Conservation (phyloP, 1,284 basidiomycete genomes). For the Tremellales sp. region DNA sequence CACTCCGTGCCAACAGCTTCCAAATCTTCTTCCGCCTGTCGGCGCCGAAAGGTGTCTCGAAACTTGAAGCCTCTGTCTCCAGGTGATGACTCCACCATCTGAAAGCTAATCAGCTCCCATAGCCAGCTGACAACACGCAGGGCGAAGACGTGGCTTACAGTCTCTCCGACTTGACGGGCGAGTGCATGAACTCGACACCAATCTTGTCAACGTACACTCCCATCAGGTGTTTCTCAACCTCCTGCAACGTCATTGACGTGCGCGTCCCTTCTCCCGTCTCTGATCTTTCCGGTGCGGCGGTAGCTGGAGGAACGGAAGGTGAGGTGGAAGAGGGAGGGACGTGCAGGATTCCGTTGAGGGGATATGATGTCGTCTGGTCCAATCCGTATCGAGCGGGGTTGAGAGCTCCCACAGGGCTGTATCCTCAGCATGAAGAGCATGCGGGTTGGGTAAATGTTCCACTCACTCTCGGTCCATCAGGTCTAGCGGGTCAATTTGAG, state of each 20-base stretch:
- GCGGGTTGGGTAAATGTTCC: background rate
- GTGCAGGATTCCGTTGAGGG: conserved; percentile 66
- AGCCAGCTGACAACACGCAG: background rate
- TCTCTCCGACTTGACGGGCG: conserved; percentile 35
- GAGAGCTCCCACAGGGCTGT: conserved; percentile 63
- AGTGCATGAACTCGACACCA: conserved; percentile 70
- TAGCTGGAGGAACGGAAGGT: conserved; percentile 36
- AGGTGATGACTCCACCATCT: conserved; percentile 77
- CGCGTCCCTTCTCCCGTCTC: conserved; percentile 57
- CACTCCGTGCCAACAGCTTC: conserved; percentile 64
- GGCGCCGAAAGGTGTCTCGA: conserved; percentile 37
- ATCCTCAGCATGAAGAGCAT: background rate
- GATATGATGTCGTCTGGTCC: conserved; percentile 56
- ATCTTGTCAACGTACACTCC: conserved; percentile 73
- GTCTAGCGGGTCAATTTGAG: conserved; percentile 75
- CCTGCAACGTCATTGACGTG: conserved; percentile 54
- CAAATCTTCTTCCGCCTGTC: conserved; percentile 59
- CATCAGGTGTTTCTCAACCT: conserved; percentile 67
- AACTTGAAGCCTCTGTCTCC: conserved; percentile 57
- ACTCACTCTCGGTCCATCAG: conserved; percentile 72
- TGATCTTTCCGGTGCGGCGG: conserved; percentile 46
- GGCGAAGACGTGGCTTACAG: conserved; percentile 16
- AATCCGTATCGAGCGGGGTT: conserved; percentile 74
- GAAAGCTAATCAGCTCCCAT: background rate
- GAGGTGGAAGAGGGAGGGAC: conserved; percentile 16